Evolutionary conservation across 495 filamentous ascomycete genomes (phyloP), one percentile per base, ranked within the genome.

Genomic region (Penicillium bialowiezense): DNA sequence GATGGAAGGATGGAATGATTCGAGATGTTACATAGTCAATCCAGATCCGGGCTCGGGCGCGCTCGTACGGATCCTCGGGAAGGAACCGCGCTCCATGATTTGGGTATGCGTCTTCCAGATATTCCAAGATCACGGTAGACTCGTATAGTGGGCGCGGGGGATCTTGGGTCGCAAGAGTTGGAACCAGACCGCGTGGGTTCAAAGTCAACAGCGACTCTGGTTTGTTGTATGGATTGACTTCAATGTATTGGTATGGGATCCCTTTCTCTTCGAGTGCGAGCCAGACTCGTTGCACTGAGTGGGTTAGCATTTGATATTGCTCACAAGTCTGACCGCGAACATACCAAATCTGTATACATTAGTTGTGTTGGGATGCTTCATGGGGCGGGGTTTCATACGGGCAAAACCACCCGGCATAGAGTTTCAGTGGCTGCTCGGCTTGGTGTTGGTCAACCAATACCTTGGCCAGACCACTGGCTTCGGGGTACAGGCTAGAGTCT

Each of bases 151-250:
- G 79, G 54, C 41, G 39, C 69, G 59, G 55, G n/a, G 37, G 32
- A 2, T 49, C 26, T 14, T 59, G 63, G 7, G 49, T 73, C 12
- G 70, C 61, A 10, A 89, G 69, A 3, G 84, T 88, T 7, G 86
- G 87, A 2, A 89, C 81, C 7, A 90, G 70, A 2, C 85, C 83
- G 10, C 83, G 78, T 1, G 84, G 86, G 53, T 89, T 89, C 33
- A 89, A 75, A 5, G 70, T 66, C 13, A 88, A 76, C 13, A 88
- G 82, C 7, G 75, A 77, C 24, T 75, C 63, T 0, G 76, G 77
- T 56, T 89, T 89, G 60, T 80, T 65, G 76, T 88, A 88, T 5
- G 86, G 86, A 60, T 87, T 86, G 55, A 84, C 70, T 61, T 91
- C 84, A 55, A 88, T 75, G 63, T 87, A 89, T 58, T 88, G 77